A percentile compares a stretch with the other conserved stretches of the same genome.
phyloP scores from a whole-genome alignment of 1,284 basidiomycete species.

The Peniophora sp. region DNA sequence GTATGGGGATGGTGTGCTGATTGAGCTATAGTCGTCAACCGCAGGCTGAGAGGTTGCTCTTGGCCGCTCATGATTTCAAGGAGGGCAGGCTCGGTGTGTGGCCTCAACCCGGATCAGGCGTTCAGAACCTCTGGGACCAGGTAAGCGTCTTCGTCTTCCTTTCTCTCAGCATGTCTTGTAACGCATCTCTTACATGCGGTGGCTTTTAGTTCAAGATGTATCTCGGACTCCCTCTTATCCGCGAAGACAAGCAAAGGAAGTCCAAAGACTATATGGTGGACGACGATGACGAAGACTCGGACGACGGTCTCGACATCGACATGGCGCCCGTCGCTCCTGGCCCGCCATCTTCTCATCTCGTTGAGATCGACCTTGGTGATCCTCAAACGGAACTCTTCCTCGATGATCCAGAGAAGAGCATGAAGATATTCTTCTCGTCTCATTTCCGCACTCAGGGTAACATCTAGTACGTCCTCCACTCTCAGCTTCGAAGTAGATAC shows the following conservation, averaged over 20 bases:
- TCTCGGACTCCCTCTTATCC: conserved; percentile 36
- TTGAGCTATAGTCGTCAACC: conserved; percentile 26
- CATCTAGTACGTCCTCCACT: conserved; percentile 32
- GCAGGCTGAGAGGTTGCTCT: conserved; percentile 44
- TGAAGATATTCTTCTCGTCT: conserved; percentile 58
- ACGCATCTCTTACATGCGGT: background rate
- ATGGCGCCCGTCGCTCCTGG: background rate
- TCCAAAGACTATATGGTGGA: background rate
- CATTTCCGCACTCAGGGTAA: conserved; percentile 57
- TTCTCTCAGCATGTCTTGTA: too few relatives aligned
- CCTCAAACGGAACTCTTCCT: conserved; percentile 36
- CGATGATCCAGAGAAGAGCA: conserved; percentile 41
- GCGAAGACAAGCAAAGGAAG: conserved; percentile 6
- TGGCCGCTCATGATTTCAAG: conserved; percentile 47
- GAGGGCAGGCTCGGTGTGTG: conserved; percentile 27
- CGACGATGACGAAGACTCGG: conserved; percentile 17
- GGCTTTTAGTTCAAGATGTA: conserved; percentile 38
- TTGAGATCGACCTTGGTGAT: background rate
- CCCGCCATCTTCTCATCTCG: background rate
- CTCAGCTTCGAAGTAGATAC: too few relatives aligned
- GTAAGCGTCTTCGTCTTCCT: conserved; percentile 24
- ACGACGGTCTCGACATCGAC: conserved; percentile 24
- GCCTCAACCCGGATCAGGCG: conserved; percentile 12
- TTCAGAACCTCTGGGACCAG: conserved; percentile 55
- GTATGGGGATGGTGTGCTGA: background rate